Percentiles rank a stretch among this genome's conserved stretches.
These are phyloP conservation scores for Arachnomyces sp. DNA, from an alignment of 2,329 filamentous ascomycete genomes.

Conservation along the genomic window DNA sequence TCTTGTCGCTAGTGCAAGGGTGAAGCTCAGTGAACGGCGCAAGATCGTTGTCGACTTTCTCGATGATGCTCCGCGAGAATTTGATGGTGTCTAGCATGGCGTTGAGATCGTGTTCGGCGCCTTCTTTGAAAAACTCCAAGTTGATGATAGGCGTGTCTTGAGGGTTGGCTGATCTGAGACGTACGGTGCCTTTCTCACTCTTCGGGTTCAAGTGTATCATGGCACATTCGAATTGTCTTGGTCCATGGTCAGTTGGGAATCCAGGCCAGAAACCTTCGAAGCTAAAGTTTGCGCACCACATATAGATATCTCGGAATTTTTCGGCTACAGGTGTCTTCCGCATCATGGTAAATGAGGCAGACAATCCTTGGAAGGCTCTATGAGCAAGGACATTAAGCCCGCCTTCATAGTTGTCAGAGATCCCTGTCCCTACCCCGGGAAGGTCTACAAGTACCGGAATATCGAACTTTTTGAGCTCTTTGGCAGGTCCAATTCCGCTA, in stretches of 20 bases:
- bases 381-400: conserved; percentile 15
- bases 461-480: conserved; percentile 42
- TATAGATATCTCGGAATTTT: not conserved
- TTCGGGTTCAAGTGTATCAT: conserved; percentile 1
- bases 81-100: conserved; percentile 8
- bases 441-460: conserved; percentile 48
- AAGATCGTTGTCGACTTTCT: not conserved
- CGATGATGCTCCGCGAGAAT: not conserved
- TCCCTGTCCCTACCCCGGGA: conserved; percentile 53
- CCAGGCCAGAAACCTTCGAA: conserved; percentile 5
- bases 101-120: conserved; percentile 7
- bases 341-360: not conserved
- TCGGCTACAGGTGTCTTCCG: not conserved
- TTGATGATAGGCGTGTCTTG: conserved; percentile 8
- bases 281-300: conserved; percentile 1
- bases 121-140: conserved; percentile 7
- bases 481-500: conserved; percentile 49
- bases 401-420: conserved; percentile 55
- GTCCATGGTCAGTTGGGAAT: conserved; percentile 1
- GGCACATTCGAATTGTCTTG: not conserved
- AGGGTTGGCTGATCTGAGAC: conserved; percentile 6
- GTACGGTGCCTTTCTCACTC: conserved; percentile 7
- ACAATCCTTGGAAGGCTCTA: not conserved
- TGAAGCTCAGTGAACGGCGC: conserved; percentile 3
- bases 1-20: not conserved